Evolutionary conservation across 306 rosid genomes (phyloP), one percentile per base, ranked within the genome.

Genomic region (barrel medic (Medicago truncatula)): DNA sequence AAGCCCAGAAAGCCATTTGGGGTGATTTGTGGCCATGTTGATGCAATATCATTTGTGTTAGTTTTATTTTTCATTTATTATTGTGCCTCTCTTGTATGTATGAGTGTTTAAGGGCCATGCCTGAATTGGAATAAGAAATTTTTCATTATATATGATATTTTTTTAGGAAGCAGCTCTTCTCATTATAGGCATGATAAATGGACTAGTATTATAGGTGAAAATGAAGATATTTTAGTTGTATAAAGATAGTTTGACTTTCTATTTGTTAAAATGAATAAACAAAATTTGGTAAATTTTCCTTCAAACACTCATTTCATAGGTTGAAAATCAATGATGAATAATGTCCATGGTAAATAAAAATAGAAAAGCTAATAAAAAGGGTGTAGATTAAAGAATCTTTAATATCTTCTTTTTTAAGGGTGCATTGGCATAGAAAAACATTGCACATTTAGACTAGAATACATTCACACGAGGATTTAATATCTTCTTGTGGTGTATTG

Each of bases 11-110:
- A 82, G 83, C 96, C 38, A 15, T 90, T 11, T 95, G 97, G 97
- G 99, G 99, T 75, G 97, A 95, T 81, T 77, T 92, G 40, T 95
- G 97, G 97, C 98, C 98, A 0, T 89, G 73, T 20, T 85, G 79
- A 87, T 73, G 78, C 76, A 76, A 60, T 28, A 23, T 12, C 14
- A 11, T 72, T 13, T 69, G 9, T 53, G 13, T 4, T 69, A 16
- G 38, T 75, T 67, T 67, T 80, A 11, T n/a, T 60, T 67, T 46
- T 63, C 50, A 72, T 71, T 72, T 50, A 31, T 46, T 46, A 46
- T 11, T 60, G 65, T 28, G 43, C 59, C 49, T 56, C 34, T 39
- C 25, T 50, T 50, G 41, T 4, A 56, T 58, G 49, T 49, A 36
- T 39, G 17, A 50, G n/a, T 46, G 21, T 70, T 34, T 59, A 69